Evolutionary conservation across 1,139 yeast species (phyloP).

Genomic region (Yamadazyma trypodendri): DNA sequence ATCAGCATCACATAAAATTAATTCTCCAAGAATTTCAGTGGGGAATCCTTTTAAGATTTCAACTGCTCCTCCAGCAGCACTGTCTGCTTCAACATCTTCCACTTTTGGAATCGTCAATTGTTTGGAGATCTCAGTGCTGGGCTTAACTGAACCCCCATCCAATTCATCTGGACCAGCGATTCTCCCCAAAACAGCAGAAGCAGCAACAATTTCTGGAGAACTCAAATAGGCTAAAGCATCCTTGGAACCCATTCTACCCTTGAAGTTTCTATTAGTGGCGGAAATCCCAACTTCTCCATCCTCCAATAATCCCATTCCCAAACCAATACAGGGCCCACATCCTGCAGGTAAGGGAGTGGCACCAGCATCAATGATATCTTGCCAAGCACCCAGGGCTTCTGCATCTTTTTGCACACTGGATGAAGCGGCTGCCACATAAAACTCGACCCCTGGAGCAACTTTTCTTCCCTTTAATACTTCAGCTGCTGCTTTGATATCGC

Average conservation of each 20-base stretch:
- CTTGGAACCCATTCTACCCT: conserved; percentile 98
- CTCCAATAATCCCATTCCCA: conserved; percentile 89
- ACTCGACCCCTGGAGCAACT: conserved; percentile 86
- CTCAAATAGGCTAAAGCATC: conserved; percentile 96
- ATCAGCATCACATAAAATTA: conserved; percentile 94
- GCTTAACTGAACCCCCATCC: conserved; percentile 52
- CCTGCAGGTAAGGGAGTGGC: conserved; percentile 97
- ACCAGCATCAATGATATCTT: conserved; percentile 84
- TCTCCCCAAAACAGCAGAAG: conserved; percentile 90
- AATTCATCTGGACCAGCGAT: conserved; percentile 93
- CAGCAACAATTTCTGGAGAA: conserved; percentile 97
- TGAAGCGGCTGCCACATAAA: conserved; percentile 97
- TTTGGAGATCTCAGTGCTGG: conserved; percentile 46
- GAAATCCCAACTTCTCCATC: conserved; percentile 98
- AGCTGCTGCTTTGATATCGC: conserved; percentile 95
- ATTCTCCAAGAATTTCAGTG: conserved; percentile 79
- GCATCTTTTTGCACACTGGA: conserved; percentile 92
- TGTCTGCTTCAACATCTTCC: conserved; percentile 29
- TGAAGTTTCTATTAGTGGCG: conserved; percentile 96
- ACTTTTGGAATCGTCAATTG: conserved; percentile 38
- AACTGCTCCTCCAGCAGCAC: conserved; percentile 45
- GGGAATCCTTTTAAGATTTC: conserved; percentile 91
- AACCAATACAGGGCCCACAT: conserved; percentile 98
- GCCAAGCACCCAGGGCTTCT: conserved; percentile 89
- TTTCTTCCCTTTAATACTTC: conserved; percentile 75